Evolutionary conservation across 1,139 yeast species (phyloP).

Genomic region (Taphrina wiesneri): DNA sequence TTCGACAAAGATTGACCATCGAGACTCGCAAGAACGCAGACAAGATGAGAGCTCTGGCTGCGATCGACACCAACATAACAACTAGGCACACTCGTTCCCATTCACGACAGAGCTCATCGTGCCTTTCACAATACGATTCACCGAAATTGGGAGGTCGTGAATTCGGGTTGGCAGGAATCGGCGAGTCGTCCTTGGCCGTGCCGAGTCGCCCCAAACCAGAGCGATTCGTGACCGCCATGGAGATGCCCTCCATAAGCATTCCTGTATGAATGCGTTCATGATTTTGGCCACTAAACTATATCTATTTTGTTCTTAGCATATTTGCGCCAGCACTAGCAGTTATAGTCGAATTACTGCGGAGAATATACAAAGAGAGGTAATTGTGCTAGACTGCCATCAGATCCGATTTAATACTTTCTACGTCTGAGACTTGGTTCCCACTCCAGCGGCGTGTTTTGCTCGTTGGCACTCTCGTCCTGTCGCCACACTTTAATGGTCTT

Average conservation of each 20-base stretch:
- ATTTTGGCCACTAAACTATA: background rate
- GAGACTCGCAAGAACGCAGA: conserved; percentile 34
- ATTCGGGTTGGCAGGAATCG: background rate
- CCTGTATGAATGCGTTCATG: background rate
- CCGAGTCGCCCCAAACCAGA: conserved; percentile 5
- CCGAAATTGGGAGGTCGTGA: background rate
- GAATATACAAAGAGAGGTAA: background rate
- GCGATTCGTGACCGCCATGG: conserved; percentile 17
- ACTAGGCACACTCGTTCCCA: conserved; percentile 1
- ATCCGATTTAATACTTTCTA: conserved; percentile 12
- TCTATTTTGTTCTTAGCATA: background rate
- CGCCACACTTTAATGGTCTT: conserved; percentile 86
- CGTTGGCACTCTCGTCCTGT: conserved; percentile 54
- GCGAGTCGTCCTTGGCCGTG: background rate
- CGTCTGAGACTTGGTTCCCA: conserved; percentile 49
- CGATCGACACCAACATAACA: conserved; percentile 3
- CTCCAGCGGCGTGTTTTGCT: conserved; percentile 52
- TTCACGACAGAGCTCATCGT: conserved; percentile 8
- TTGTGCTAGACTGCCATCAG: no score
- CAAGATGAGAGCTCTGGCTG: conserved; percentile 20
- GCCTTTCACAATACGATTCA: background rate
- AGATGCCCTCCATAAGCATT: background rate
- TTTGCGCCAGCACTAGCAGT: conserved; percentile 2
- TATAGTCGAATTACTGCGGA: background rate
- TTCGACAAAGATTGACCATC: conserved; percentile 36